Base-by-base conservation (phyloP, 2,329 filamentous ascomycete genomes). In the Fusarium nodosum region DNA sequence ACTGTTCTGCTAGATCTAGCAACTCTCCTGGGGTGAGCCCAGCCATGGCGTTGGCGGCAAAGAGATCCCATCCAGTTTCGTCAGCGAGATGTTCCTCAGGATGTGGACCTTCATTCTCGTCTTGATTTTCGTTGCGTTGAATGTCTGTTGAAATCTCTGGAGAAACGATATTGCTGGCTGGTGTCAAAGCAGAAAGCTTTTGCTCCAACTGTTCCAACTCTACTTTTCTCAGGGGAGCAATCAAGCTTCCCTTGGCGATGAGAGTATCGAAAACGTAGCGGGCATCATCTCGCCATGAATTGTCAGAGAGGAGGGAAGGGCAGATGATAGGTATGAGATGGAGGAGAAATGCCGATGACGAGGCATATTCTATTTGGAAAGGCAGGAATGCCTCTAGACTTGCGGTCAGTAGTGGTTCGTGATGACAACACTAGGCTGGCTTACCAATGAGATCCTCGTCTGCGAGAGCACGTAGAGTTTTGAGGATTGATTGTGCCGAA, bases 341-440 rank as follows among this genome's bases (percentile, higher is more conserved):
- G 4, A 82, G 75, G 2, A 82, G 74, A 36, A 82, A 81, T 0
- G 79, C 78, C 3, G 80, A 82, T 1, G 80, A 81, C 10, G 79
- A 82, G 8, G 80, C 79, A 38, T 80, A 79, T 59, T 82, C 80
- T 13, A 82, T 75, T 44, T 82, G 80, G 15, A 82, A 82, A 0
- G 80, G 80, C 3, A 82, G 26, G 13, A 82, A 82, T 3, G 79
- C 77, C 41, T 74, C 72, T 74, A 3, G 3, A 8, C 2, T n/a
- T 1, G 1, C 5, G 1, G 7, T 70, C 16, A 62, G 41, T 12
- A 18, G 5, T 1, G 15, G 2, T 0, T 3, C 3, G 18, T 66
- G n/a, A 36, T 24, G 11, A 11, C 0, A 20, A 2, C 0, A 1
- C 16, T 8, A 2, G 11, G 4, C 66, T 28, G 11, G 2, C 66